Conservation (phyloP, 192 early-diverging fungal species). For the Linderina pennispora region DNA sequence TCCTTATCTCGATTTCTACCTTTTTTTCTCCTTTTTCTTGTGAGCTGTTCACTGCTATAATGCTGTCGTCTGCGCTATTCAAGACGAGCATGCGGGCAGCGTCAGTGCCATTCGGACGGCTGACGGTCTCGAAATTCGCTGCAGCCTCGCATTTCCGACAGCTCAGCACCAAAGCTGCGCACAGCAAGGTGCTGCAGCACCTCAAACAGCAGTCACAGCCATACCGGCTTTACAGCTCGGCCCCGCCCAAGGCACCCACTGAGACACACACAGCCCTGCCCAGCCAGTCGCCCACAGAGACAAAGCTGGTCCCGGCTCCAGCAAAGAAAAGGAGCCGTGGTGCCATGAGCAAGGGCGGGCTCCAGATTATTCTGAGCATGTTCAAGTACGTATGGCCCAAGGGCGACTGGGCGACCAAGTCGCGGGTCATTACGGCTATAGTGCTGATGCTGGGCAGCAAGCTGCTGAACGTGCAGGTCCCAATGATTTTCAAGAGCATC, state of each 20-base stretch:
- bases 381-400: slow-evolving; percentile 88
- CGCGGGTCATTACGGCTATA: slow-evolving; percentile 81
- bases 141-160: too few species aligned
- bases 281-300: background rate
- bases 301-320: slow-evolving; percentile 2
- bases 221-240: background rate
- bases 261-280: too few species aligned
- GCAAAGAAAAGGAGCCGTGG: slow-evolving; percentile 11
- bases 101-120: too few species aligned
- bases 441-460: slow-evolving; percentile 78
- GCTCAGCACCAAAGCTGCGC: too few species aligned
- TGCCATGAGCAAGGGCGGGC: slow-evolving; percentile 38
- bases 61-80: too few species aligned
- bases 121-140: too few species aligned
- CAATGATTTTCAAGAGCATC: slow-evolving; percentile 90
- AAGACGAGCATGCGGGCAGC: too few species aligned
- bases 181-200: too few species aligned
- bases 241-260: slow-evolving; percentile 1
- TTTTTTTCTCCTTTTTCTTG: background rate
- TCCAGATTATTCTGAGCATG: slow-evolving; percentile 66
- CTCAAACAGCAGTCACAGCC: too few species aligned
- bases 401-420: slow-evolving; percentile 73
- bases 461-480: slow-evolving; percentile 88
- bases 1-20: background rate
- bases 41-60: too few species aligned